phyloP scores from a whole-genome alignment of 257 asterid genomes.

The Nicotiana sylvestris region DNA sequence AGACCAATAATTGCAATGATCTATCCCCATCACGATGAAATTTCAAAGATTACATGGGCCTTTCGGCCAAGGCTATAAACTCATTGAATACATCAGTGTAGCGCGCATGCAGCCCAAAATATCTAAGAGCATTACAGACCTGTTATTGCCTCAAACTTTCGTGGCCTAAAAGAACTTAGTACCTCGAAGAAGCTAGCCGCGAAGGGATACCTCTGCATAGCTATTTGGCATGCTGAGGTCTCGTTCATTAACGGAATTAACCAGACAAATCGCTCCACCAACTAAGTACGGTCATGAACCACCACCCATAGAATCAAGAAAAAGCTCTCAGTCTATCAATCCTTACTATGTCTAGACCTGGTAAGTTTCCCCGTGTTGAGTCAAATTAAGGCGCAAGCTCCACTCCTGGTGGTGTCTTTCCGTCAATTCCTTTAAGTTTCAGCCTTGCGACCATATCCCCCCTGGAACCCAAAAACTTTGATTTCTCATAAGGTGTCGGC shows the following conservation, averaged over 20 bases:
- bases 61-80: conserved; percentile 58
- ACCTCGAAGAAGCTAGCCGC: no score
- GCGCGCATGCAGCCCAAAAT: conserved; percentile 31
- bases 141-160: no score
- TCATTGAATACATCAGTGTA: conserved; percentile 47
- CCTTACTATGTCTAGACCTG: not conserved
- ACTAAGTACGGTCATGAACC: no score
- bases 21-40: conserved; percentile 44
- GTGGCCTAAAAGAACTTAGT: no score
- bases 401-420: conserved; percentile 20
- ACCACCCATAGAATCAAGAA: not conserved
- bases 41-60: conserved; percentile 59
- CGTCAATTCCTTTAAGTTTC: conserved; percentile 41
- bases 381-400: not conserved
- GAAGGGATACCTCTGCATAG: no score
- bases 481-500: conserved; percentile 51
- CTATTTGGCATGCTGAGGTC: no score
- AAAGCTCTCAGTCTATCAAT: not conserved
- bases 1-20: not conserved
- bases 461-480: not conserved
- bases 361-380: not conserved
- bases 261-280: no score
- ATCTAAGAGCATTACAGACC: no score
- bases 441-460: conserved; percentile 56
- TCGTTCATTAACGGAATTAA: no score